Evolutionary conservation across 2,329 filamentous ascomycete species (phyloP), one percentile per base, ranked within the genome.

Genomic region (Emergomyces africanus): DNA sequence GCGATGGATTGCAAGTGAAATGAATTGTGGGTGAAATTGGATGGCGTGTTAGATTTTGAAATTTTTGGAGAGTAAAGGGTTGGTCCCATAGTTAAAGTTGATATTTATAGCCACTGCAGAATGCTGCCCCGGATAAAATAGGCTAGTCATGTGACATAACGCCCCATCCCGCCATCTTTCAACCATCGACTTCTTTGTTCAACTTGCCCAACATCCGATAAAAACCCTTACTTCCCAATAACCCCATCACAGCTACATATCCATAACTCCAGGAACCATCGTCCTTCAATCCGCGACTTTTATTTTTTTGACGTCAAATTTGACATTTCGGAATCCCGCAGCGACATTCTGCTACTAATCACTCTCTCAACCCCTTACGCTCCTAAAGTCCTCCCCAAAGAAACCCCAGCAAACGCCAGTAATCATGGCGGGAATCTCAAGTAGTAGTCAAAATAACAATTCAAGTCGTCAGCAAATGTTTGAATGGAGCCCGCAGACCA

Each of bases 381-480:
- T n/a, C n/a, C 12, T 8, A 53, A 12, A 37, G 37, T 53, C 18
- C 25, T 33, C 50, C 33, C 25, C 48, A 18, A 50, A 4, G 48
- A 37, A 53, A 37, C 30, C 14, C 5, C n/a, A 39, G 33, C 6
- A 30, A 20, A 37, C 33, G 18, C 33, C 30, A 39, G 50, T 37
- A 6, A 55, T 55, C 25, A 55, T 55, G 53, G 53, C 53, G 53
- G 53, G 39, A 30, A 55, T 42, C 28, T 57, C 55, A n/a, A 57
- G 55, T 83, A 88, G 81, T 85, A 87, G 74, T 74, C 78, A 74
- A 75, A 81, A 84, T 88, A 88, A 81, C 84, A 88, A 85, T 82
- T 69, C 68, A 71, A 72, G 77, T 73, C 70, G 74, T 67, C 68
- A 82, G 83, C 81, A 83, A 83, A 79, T 81, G 77, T 78, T 78